phyloP scores from a whole-genome alignment of 2,329 filamentous ascomycete species.

The Nothophoma quercina region DNA sequence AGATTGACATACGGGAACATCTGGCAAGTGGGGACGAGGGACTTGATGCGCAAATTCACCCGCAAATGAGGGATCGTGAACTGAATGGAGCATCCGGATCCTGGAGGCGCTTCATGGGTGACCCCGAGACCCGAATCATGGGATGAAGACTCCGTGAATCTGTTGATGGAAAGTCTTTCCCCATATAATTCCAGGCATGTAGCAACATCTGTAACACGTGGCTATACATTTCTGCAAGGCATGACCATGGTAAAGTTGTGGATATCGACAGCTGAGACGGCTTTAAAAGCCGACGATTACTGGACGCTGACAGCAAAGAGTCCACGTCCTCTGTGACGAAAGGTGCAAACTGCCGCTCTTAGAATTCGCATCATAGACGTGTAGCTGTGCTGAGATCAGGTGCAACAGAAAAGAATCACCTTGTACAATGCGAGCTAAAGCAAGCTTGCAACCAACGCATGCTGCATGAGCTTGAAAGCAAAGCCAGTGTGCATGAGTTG shows the following conservation, averaged over 20 bases:
- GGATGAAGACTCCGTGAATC: neutral
- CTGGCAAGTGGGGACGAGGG: constrained; percentile 6
- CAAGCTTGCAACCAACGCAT: neutral
- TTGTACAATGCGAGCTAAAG: neutral
- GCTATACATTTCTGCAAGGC: constrained; percentile 1
- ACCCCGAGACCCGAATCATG: constrained; percentile 4
- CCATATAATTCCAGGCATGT: neutral
- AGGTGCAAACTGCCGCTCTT: neutral
- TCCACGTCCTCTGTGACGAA: neutral
- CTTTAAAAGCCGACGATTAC: neutral
- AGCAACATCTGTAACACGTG: constrained; percentile 4
- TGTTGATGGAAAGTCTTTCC: neutral
- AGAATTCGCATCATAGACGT: neutral
- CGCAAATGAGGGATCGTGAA: constrained; percentile 6
- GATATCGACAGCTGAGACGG: neutral
- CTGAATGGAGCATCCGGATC: neutral
- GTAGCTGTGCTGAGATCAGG: neutral
- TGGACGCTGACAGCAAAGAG: neutral
- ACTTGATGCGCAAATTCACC: neutral
- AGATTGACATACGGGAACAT: constrained; percentile 6
- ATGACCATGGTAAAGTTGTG: neutral
- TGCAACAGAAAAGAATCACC: neutral
- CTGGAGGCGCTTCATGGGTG: constrained; percentile 3
- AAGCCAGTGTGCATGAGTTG: neutral
- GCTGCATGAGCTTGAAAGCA: neutral